A percentile compares a stretch with the other conserved stretches of the same genome.
Conservation (phyloP, 257 asterid genomes). For the Plectranthus barbatus region DNA sequence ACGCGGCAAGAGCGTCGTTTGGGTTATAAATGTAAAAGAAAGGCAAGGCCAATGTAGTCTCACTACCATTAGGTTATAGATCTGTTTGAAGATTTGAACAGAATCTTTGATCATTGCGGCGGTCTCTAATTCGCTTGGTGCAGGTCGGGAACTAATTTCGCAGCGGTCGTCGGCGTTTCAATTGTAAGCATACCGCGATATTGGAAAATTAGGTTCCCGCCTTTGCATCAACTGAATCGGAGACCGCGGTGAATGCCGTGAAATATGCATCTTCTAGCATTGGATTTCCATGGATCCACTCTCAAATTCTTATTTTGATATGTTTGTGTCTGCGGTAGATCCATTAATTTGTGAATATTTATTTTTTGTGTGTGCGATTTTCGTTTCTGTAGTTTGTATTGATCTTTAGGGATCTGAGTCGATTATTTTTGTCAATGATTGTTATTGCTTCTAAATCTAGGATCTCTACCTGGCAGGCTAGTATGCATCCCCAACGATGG, state of each 20-base stretch:
- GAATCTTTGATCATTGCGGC: constrained; percentile 22
- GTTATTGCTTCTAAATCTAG: neutral
- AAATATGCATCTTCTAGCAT: neutral
- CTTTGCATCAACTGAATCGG: constrained; percentile 59
- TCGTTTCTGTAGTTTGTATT: neutral
- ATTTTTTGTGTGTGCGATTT: no score
- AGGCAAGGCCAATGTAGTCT: no score
- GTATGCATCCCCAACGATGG: no score
- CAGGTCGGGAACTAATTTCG: constrained; percentile 49
- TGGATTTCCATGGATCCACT: neutral
- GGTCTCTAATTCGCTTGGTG: constrained; percentile 67
- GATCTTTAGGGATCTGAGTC: constrained; percentile 8
- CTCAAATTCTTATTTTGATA: neutral
- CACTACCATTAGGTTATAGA: no score
- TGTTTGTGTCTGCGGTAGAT: neutral
- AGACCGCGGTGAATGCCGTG: constrained; percentile 33
- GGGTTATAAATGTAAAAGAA: no score
- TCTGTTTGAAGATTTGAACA: neutral
- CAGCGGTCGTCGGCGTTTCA: neutral
- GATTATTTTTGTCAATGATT: constrained; percentile 1
- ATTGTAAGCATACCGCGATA: neutral
- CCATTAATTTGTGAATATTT: no score
- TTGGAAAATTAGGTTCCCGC: constrained; percentile 35
- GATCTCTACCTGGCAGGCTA: no score
- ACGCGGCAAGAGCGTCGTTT: no score